phyloP scores from a whole-genome alignment of 2,329 filamentous ascomycete genomes.

The Colletotrichum limetticola region DNA sequence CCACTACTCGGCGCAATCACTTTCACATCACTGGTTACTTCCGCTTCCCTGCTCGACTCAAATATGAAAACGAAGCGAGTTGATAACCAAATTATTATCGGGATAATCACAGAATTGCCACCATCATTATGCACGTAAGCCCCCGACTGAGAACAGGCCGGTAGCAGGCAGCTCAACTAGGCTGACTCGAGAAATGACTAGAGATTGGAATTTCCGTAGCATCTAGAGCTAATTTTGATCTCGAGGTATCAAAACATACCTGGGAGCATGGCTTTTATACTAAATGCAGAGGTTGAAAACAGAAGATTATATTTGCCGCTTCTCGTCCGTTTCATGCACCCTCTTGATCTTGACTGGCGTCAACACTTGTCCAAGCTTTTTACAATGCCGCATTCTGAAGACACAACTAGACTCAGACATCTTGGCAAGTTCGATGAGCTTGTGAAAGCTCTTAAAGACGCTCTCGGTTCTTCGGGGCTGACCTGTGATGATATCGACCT shows the following conservation, averaged over 20 bases:
- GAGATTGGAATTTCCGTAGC: background rate
- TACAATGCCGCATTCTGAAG: background rate
- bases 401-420: background rate
- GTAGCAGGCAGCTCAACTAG: background rate
- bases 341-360: background rate
- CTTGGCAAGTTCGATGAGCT: background rate
- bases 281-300: background rate
- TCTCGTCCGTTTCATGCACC: background rate
- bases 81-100: background rate
- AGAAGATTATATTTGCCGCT: background rate
- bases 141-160: background rate
- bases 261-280: background rate
- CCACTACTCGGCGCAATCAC: slow-evolving; percentile 47
- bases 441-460: background rate
- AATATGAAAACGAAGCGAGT: background rate
- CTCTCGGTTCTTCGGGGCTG: background rate
- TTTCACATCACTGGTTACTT: background rate
- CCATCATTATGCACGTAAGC: background rate
- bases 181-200: background rate
- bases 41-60: background rate
- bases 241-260: background rate
- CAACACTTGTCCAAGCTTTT: background rate
- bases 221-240: background rate
- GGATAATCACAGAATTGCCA: background rate
- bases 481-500: background rate